Percentiles rank a stretch among this genome's conserved stretches.
phyloP scores from a whole-genome alignment of 2,329 filamentous ascomycete species.

The Cladosporium cucumerinum region DNA sequence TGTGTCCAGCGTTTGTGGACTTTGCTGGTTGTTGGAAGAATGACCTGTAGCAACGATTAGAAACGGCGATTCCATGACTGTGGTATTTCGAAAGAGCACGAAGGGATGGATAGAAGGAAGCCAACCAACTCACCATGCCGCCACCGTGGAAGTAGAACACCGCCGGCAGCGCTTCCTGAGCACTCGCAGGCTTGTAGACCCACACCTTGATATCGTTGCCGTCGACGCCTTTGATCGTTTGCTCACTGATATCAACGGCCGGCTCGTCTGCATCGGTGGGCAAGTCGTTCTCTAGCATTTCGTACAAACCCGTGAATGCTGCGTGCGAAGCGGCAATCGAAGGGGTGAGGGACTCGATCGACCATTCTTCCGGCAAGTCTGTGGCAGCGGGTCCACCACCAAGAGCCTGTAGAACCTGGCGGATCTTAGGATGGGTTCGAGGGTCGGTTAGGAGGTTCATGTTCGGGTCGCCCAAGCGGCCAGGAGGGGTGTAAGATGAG shows the following conservation, averaged over 20 bases:
- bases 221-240: conserved; percentile 24
- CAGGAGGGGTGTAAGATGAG: conserved; percentile 21
- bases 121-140: conserved; percentile 23
- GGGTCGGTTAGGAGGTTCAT: conserved; percentile 27
- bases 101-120: no score
- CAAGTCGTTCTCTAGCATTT: conserved; percentile 66
- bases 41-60: conserved; percentile 4
- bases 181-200: conserved; percentile 20
- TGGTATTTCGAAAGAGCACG: background rate
- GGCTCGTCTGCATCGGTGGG: conserved; percentile 21
- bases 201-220: conserved; percentile 23
- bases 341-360: conserved; percentile 7
- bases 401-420: conserved; percentile 22
- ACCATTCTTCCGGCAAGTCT: background rate
- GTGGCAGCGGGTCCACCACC: conserved; percentile 18
- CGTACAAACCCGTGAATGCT: conserved; percentile 66
- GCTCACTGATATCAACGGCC: conserved; percentile 17
- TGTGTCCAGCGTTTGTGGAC: conserved; percentile 29
- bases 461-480: conserved; percentile 25
- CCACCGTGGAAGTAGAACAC: conserved; percentile 33
- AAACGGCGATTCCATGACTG: background rate
- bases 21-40: conserved; percentile 21
- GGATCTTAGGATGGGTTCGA: conserved; percentile 26
- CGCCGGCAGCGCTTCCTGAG: conserved; percentile 20
- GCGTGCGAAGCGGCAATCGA: conserved; percentile 6